Evolutionary conservation across 495 filamentous ascomycete genomes (phyloP), one percentile per base, ranked within the genome.

Genomic region (Pseudevernia furfuracea): DNA sequence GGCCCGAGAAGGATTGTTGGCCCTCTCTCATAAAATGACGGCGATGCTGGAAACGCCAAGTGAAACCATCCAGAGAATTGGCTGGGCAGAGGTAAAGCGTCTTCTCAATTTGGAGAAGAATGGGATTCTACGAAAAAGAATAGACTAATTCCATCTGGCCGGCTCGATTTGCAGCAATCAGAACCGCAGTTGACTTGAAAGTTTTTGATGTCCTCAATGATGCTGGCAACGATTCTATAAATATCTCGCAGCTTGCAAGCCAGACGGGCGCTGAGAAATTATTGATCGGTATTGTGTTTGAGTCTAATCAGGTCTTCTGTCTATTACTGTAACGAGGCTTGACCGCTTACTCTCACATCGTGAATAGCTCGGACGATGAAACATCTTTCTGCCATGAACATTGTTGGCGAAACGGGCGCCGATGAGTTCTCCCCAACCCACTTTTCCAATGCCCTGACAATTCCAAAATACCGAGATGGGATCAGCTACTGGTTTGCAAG

Each of bases 351-450:
- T 44, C 41, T 44, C 19, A 21, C 19, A 21, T 6, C 41, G 5
- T 21, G 15, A 1, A 17, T 32, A 53, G 49, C 49, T 17, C 25
- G 49, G 11, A 53, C 49, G 28, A 53, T 79, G 64, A 72, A 70
- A 41, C 78, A 80, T 55, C 61, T 79, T 6, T 74, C 73, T 7
- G 71, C 75, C 48, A 77, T 75, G 71, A 71, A 71, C 17, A 64
- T 76, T 49, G 62, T 81, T 14, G 36, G 44, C 25, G 72, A 80
- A 64, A 71, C 63, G 14, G 73, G 68, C 4, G 32, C 55, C 1
- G 69, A 81, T 62, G 69, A 70, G 32, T 81, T 79, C 66, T 55
- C 52, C 9, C 63, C 70, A 0, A 79, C 71, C 19, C 71, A 71
- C 43, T 72, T 79, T 55, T 67, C 70, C 12, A 70, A 67, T 15